Conservation (phyloP, 371 early-diverging fungal species). For the Syncephalastrum racemosum region DNA sequence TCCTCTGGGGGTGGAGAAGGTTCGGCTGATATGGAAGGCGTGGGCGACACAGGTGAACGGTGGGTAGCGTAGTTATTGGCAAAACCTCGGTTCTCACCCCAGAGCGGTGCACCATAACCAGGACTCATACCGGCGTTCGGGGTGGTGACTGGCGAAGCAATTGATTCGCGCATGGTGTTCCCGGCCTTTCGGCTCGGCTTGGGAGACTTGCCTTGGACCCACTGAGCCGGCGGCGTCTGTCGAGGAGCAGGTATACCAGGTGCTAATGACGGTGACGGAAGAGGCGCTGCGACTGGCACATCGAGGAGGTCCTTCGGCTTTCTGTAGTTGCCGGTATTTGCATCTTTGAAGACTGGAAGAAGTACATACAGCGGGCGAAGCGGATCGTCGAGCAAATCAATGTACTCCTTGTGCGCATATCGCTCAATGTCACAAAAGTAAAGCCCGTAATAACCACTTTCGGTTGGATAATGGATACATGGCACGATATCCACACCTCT, state of each 20-base stretch:
- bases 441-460: constrained; percentile 24
- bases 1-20: constrained; percentile 2
- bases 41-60: constrained; percentile 4
- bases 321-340: constrained; percentile 13
- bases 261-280: not conserved
- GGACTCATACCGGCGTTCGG: constrained; percentile 1
- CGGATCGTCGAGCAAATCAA: constrained; percentile 13
- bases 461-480: constrained; percentile 41
- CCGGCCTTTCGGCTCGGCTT: not conserved
- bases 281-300: constrained; percentile 1
- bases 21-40: constrained; percentile 3
- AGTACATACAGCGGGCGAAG: constrained; percentile 27
- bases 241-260: not conserved
- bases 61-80: constrained; percentile 16
- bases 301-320: constrained; percentile 32
- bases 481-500: constrained; percentile 12
- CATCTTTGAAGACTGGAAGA: constrained; percentile 33
- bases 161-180: too few species aligned
- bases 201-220: not conserved
- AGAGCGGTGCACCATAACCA: constrained; percentile 21
- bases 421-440: constrained; percentile 27
- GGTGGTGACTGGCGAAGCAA: not conserved
- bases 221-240: not conserved
- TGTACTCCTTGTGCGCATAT: constrained; percentile 22
- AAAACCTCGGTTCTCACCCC: constrained; percentile 40